These are phyloP conservation scores for Sporothrix dimorphospora DNA, from an alignment of 2,329 filamentous ascomycete species.

Conservation along the genomic window DNA sequence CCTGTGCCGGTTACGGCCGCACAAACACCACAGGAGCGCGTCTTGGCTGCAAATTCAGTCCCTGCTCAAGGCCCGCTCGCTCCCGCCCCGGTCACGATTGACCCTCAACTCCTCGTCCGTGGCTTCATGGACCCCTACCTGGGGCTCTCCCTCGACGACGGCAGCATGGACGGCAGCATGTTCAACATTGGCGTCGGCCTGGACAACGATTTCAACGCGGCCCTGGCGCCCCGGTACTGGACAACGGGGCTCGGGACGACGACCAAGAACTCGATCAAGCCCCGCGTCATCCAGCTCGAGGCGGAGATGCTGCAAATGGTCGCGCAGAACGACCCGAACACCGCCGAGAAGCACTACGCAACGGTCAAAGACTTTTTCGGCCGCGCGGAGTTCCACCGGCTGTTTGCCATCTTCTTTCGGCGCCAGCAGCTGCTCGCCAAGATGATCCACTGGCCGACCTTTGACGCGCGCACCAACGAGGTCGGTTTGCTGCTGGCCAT, in stretches of 20 bases:
- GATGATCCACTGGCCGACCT: conserved; percentile 14
- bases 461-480: neutral
- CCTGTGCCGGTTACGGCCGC: neutral
- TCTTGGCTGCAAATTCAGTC: too few species aligned
- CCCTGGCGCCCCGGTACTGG: neutral
- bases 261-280: neutral
- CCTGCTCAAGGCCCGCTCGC: too few species aligned
- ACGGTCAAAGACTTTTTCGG: neutral
- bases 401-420: neutral
- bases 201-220: neutral
- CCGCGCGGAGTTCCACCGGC: neutral
- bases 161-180: neutral
- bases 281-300: neutral
- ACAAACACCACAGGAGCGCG: too few species aligned
- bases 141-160: neutral
- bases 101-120: neutral
- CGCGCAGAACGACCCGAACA: neutral
- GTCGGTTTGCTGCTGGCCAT: neutral
- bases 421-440: conserved; percentile 13
- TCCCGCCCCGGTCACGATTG: neutral
- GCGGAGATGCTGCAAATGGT: neutral
- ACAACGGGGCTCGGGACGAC: neutral
- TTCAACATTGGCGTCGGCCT: neutral
- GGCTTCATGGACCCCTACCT: conserved; percentile 13
- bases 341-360: neutral